phyloP scores from a whole-genome alignment of 352 stramenopile species.

The Phytophthora citricola region DNA sequence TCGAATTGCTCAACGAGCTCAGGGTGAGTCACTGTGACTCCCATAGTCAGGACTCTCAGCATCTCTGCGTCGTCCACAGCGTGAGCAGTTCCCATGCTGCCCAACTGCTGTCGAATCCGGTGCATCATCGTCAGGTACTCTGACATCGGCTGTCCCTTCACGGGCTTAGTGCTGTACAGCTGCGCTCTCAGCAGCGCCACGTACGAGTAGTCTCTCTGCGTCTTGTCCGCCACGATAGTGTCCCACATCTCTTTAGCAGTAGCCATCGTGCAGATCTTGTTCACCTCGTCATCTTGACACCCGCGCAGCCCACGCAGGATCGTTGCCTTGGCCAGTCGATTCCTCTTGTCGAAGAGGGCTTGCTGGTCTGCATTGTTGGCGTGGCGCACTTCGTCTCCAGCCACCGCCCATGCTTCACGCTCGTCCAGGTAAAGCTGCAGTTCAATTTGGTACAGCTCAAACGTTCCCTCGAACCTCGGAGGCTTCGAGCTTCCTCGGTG shows the following conservation, averaged over 20 bases:
- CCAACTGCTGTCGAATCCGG: no score
- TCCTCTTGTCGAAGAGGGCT: not conserved
- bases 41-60: no score
- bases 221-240: not conserved
- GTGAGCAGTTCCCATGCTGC: no score
- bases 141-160: no score
- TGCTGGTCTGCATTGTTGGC: not conserved
- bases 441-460: constrained; percentile 14
- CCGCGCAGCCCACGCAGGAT: not conserved
- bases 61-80: no score
- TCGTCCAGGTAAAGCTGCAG: constrained; percentile 13
- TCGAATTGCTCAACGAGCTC: no score
- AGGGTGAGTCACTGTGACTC: no score
- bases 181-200: not conserved
- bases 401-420: constrained; percentile 2
- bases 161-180: no score
- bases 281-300: not conserved
- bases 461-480: constrained; percentile 7
- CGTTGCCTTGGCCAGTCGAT: not conserved
- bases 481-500: not conserved
- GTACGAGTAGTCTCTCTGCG: constrained; percentile 1
- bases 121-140: not conserved
- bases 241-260: constrained; percentile 1
- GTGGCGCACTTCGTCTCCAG: not conserved
- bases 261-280: not conserved